Evolutionary conservation across 169 alveolate genomes (phyloP).

Genomic region (Eimeria maxima): DNA sequence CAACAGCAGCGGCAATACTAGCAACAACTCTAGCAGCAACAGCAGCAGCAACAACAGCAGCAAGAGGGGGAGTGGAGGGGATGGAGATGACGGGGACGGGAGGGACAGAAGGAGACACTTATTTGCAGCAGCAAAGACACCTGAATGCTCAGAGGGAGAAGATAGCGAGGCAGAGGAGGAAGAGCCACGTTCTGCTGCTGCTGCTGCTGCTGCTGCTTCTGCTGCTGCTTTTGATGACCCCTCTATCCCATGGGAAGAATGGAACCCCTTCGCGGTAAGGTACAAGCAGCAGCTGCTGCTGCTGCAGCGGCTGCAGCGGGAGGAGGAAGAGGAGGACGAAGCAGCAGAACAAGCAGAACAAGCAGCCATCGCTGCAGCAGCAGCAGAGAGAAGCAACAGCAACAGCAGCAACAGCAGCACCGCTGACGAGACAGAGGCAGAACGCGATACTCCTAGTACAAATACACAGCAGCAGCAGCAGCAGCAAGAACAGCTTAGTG

Average conservation of each 20-base stretch:
- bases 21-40: not conserved
- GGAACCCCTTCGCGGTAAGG: no score
- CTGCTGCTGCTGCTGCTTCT: not conserved
- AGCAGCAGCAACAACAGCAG: constrained; percentile 20
- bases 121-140: not conserved
- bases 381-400: not conserved
- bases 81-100: constrained; percentile 44
- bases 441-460: not conserved
- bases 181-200: constrained; percentile 23
- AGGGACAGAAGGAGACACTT: not conserved
- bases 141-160: constrained; percentile 38
- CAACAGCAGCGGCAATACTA: constrained; percentile 13
- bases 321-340: constrained; percentile 26
- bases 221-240: no score
- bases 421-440: constrained; percentile 25
- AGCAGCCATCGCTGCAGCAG: not conserved
- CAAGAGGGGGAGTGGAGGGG: not conserved
- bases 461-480: no score
- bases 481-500: no score
- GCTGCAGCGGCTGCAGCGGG: not conserved
- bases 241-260: no score
- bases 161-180: constrained; percentile 48
- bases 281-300: no score
- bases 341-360: not conserved
- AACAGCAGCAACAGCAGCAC: constrained; percentile 40